Conservation (phyloP, 345 rosid species). For the Citropsis articulata region DNA sequence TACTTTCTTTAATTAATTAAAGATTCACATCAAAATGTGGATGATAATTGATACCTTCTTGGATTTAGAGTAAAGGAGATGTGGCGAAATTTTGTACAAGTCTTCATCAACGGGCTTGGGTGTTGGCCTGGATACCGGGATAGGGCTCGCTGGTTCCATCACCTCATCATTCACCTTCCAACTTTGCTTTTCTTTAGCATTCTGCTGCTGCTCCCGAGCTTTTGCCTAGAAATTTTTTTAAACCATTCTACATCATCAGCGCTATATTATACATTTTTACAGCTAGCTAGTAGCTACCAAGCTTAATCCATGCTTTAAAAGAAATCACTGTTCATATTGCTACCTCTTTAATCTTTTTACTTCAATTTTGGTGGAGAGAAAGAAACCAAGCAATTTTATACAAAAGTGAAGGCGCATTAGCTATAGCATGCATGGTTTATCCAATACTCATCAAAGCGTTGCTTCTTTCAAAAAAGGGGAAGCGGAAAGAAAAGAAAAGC, state of each 20-base stretch:
- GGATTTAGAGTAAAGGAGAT: slow-evolving; percentile 56
- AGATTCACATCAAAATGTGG: background rate
- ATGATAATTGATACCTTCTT: slow-evolving; percentile 39
- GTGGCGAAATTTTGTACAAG: slow-evolving; percentile 80
- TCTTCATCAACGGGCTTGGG: slow-evolving; percentile 92
- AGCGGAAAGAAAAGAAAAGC: background rate
- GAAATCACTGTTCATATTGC: background rate
- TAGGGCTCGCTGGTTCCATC: slow-evolving; percentile 28
- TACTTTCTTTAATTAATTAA: background rate
- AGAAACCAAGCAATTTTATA: background rate
- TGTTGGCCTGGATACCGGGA: slow-evolving; percentile 26
- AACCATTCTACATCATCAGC: background rate
- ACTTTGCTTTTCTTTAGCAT: slow-evolving; percentile 29
- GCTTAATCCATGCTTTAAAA: background rate
- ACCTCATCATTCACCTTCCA: slow-evolving; percentile 26
- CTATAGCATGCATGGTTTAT: background rate
- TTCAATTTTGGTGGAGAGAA: too few species aligned
- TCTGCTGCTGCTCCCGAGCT: slow-evolving; percentile 19
- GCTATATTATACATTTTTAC: background rate
- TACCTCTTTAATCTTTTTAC: too few species aligned
- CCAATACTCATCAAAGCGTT: background rate
- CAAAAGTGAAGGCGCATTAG: background rate
- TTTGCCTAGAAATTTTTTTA: slow-evolving; percentile 34
- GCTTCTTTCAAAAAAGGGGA: too few species aligned
- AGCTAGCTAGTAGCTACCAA: background rate